Evolutionary conservation across 768 basidiomycete species (phyloP).

Genomic region (Amanita rubescens): DNA sequence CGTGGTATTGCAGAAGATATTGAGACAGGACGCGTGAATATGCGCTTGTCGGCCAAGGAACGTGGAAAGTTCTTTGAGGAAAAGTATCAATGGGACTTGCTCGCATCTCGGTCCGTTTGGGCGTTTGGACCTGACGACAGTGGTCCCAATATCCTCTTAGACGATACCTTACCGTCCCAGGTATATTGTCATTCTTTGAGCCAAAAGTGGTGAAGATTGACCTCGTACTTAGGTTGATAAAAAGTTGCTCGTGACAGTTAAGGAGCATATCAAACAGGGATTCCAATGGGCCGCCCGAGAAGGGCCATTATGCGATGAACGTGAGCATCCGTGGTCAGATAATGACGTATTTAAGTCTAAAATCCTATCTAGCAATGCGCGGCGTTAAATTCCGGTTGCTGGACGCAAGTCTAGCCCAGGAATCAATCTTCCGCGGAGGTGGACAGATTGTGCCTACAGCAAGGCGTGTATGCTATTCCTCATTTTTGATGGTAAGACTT

Average conservation of each 20-base stretch:
- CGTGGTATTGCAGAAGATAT: slow-evolving; percentile 95
- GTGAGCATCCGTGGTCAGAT: slow-evolving; percentile 46
- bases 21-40: slow-evolving; percentile 86
- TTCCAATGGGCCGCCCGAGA: slow-evolving; percentile 99
- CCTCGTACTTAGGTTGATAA: slow-evolving; percentile 67
- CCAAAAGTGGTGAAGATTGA: background rate
- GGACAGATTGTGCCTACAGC: slow-evolving; percentile 99
- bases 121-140: slow-evolving; percentile 97
- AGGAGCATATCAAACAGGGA: slow-evolving; percentile 95
- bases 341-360: background rate
- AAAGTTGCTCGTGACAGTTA: slow-evolving; percentile 81
- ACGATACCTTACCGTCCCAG: slow-evolving; percentile 94
- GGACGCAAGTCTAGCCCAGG: slow-evolving; percentile 86
- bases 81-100: slow-evolving; percentile 96
- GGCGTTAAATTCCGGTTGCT: slow-evolving; percentile 97
- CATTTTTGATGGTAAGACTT: slow-evolving; percentile 86
- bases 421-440: slow-evolving; percentile 96
- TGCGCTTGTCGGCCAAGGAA: slow-evolving; percentile 94
- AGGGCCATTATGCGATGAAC: slow-evolving; percentile 97
- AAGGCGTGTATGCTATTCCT: slow-evolving; percentile 98
- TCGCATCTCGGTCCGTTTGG: slow-evolving; percentile 98
- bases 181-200: slow-evolving; percentile 29
- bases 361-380: slow-evolving; percentile 68
- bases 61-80: slow-evolving; percentile 94
- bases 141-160: slow-evolving; percentile 88